Evolutionary conservation across 345 rosid genomes (phyloP).

Genomic region (Euphorbia peplus): DNA sequence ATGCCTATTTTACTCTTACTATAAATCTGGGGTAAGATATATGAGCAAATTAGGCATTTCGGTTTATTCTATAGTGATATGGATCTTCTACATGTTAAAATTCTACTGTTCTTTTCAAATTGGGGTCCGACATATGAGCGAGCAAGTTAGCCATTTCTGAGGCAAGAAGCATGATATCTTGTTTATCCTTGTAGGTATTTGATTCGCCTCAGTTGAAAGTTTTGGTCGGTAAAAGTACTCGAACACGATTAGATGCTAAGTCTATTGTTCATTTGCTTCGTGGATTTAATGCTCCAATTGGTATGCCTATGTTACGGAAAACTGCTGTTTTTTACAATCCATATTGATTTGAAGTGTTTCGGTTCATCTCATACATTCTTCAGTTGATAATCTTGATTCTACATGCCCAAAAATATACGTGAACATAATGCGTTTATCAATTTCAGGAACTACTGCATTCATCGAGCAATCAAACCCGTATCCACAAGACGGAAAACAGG

Average conservation of each 20-base stretch:
- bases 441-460: slow-evolving; percentile 65
- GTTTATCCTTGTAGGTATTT: slow-evolving; percentile 51
- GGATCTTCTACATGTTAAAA: no score
- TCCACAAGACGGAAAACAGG: slow-evolving; percentile 87
- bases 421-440: slow-evolving; percentile 11
- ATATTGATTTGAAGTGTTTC: neutral
- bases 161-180: neutral
- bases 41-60: no score
- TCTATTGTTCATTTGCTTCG: slow-evolving; percentile 69
- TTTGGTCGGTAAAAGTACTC: slow-evolving; percentile 57
- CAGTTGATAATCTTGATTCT: neutral
- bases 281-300: slow-evolving; percentile 61
- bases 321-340: neutral
- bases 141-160: neutral
- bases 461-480: slow-evolving; percentile 65
- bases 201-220: slow-evolving; percentile 74
- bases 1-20: no score
- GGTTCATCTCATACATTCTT: neutral
- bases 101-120: no score
- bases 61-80: no score
- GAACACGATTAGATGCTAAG: slow-evolving; percentile 78
- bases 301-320: slow-evolving; percentile 27
- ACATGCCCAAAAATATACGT: neutral
- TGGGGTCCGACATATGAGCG: no score
- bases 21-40: no score